These are phyloP conservation scores for Cladophialophora yegresii DNA, from an alignment of 2,329 filamentous ascomycete genomes.

Conservation along the genomic window DNA sequence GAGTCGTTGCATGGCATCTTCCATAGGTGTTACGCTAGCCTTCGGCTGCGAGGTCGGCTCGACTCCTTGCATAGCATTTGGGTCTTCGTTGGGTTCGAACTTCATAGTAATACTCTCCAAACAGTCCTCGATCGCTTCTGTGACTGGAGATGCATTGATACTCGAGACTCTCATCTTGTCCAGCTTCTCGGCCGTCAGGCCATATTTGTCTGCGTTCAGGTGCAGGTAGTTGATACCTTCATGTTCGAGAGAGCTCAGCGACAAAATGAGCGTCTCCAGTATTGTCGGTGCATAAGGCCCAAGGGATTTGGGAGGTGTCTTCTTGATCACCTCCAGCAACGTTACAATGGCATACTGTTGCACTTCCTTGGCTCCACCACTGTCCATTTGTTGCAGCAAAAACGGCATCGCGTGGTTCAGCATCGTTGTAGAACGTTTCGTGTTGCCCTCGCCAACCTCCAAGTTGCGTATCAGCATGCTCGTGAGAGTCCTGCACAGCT, in stretches of 20 bases:
- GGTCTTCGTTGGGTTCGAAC: slow-evolving; percentile 5
- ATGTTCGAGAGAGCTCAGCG: slow-evolving; percentile 85
- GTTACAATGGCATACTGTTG: slow-evolving; percentile 80
- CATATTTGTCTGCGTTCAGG: slow-evolving; percentile 79
- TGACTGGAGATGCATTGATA: slow-evolving; percentile 83
- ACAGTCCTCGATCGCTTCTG: slow-evolving; percentile 86
- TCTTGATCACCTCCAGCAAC: slow-evolving; percentile 85
- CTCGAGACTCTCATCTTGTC: slow-evolving; percentile 81
- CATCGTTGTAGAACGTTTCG: slow-evolving; percentile 73
- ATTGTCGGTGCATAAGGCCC: slow-evolving; percentile 79
- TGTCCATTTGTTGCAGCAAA: slow-evolving; percentile 84
- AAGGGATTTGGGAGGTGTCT: slow-evolving; percentile 72
- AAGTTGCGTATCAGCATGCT: slow-evolving; percentile 82
- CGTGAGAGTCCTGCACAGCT: slow-evolving; percentile 79
- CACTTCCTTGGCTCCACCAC: slow-evolving; percentile 76
- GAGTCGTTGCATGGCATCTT: slow-evolving; percentile 68
- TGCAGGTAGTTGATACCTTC: slow-evolving; percentile 91
- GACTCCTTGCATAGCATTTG: slow-evolving; percentile 30
- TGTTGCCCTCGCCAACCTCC: slow-evolving; percentile 68
- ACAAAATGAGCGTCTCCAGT: slow-evolving; percentile 74
- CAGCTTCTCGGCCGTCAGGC: slow-evolving; percentile 83
- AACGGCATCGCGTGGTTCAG: slow-evolving; percentile 87
- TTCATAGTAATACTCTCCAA: slow-evolving; percentile 81
- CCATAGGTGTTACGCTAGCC: slow-evolving; percentile 54
- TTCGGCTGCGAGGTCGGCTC: slow-evolving; percentile 12